phyloP scores from a whole-genome alignment of 495 filamentous ascomycete genomes.

The Xylaria nigripes region DNA sequence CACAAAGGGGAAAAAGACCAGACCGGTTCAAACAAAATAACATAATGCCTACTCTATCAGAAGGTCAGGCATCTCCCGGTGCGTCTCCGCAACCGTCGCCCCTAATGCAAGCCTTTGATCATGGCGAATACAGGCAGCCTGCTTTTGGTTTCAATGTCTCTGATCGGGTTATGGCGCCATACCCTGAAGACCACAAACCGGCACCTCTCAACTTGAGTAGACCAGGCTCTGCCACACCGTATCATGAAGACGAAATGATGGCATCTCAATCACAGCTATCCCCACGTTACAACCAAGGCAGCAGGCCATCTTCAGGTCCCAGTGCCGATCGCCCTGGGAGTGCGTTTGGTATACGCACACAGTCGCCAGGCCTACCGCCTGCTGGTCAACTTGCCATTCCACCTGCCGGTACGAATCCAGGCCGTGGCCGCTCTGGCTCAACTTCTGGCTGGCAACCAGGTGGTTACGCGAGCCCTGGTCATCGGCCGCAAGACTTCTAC shows the following conservation, averaged over 20 bases:
- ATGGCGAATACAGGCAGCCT: slow-evolving; percentile 50
- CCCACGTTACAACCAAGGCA: slow-evolving; percentile 29
- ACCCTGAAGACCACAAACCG: slow-evolving; percentile 53
- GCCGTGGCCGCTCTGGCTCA: slow-evolving; percentile 23
- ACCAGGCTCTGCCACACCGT: slow-evolving; percentile 38
- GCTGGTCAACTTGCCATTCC: slow-evolving; percentile 23
- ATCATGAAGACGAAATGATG: slow-evolving; percentile 44
- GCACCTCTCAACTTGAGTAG: slow-evolving; percentile 29
- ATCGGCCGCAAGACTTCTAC: slow-evolving; percentile 16
- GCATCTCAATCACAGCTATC: slow-evolving; percentile 22
- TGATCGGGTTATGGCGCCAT: slow-evolving; percentile 50
- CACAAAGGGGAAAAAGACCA: slow-evolving; percentile 63
- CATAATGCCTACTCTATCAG: slow-evolving; percentile 46
- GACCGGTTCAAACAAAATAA: slow-evolving; percentile 50
- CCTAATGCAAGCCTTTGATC: slow-evolving; percentile 29
- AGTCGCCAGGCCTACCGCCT: slow-evolving; percentile 12
- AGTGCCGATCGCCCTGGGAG: slow-evolving; percentile 53
- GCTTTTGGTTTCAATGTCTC: slow-evolving; percentile 40
- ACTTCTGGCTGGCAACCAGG: slow-evolving; percentile 36
- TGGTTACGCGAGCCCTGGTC: slow-evolving; percentile 34
- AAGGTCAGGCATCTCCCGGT: slow-evolving; percentile 22
- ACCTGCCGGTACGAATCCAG: slow-evolving; percentile 23
- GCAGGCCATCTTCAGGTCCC: slow-evolving; percentile 33
- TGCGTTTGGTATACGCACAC: slow-evolving; percentile 56
- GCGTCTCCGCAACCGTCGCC: slow-evolving; percentile 25